A percentile compares a stretch with the other conserved stretches of the same genome.
Evolutionary conservation across 2,329 filamentous ascomycete genomes (phyloP).

Genomic region (Aspergillus glaucus): DNA sequence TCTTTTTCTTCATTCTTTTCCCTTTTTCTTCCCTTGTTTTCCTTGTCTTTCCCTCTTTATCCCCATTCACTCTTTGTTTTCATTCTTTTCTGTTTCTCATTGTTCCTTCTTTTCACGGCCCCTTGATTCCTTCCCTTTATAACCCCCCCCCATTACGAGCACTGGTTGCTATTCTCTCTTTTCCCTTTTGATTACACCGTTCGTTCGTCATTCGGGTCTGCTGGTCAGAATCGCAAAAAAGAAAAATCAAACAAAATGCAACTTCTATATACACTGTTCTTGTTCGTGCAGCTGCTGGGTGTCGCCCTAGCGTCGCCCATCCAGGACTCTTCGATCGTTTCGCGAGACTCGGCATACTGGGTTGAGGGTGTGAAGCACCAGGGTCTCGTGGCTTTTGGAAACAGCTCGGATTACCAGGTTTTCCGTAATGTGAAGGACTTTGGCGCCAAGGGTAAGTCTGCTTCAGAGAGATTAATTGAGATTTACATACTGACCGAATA

Average conservation of each 20-base stretch:
- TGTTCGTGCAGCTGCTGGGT: slow-evolving; percentile 26
- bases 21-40: background rate
- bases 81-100: slow-evolving; percentile 5
- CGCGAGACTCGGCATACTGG: slow-evolving; percentile 57
- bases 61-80: slow-evolving; percentile 2
- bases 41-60: slow-evolving; percentile 3
- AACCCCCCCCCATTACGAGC: background rate
- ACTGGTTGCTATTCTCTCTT: background rate
- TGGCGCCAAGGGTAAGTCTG: slow-evolving; percentile 61
- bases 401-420: slow-evolving; percentile 56
- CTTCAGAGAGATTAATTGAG: background rate
- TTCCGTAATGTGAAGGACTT: slow-evolving; percentile 73
- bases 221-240: background rate
- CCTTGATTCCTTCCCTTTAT: background rate
- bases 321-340: slow-evolving; percentile 2
- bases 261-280: slow-evolving; percentile 5
- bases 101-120: background rate
- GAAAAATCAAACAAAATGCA: slow-evolving; percentile 5
- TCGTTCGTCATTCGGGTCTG: background rate
- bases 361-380: slow-evolving; percentile 62
- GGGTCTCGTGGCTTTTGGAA: slow-evolving; percentile 60
- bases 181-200: background rate
- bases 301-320: slow-evolving; percentile 28
- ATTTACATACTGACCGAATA: slow-evolving; percentile 22
- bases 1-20: background rate